Conservation (phyloP, 345 rosid species). For the Eucalyptus victrix region DNA sequence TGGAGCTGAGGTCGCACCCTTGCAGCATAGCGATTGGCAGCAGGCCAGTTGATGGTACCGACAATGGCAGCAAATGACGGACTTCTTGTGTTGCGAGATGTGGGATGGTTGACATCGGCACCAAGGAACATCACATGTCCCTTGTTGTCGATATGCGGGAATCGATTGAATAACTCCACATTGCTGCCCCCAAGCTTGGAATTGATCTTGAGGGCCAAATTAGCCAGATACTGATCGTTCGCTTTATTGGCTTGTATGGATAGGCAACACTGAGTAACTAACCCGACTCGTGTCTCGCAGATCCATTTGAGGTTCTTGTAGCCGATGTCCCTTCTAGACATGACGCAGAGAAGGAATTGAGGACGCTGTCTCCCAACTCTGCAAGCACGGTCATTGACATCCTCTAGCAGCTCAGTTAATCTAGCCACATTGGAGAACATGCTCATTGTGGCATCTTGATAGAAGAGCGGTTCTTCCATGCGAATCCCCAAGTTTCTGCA, state of each 20-base stretch:
- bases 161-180: neutral
- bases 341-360: conserved; percentile 50
- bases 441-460: conserved; percentile 19
- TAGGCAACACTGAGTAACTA: conserved; percentile 61
- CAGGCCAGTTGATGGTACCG: neutral
- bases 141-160: neutral
- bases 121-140: neutral
- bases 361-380: too few species aligned
- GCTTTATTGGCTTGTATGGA: conserved; percentile 19
- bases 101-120: neutral
- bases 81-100: neutral
- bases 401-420: conserved; percentile 31
- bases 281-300: conserved; percentile 67
- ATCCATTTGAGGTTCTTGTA: conserved; percentile 84
- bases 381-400: conserved; percentile 11
- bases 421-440: conserved; percentile 15
- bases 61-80: neutral
- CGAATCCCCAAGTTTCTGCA: conserved; percentile 45
- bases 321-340: conserved; percentile 52
- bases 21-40: neutral
- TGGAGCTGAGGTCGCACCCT: neutral
- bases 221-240: conserved; percentile 55
- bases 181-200: neutral
- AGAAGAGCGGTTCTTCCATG: conserved; percentile 32
- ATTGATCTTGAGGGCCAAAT: neutral